These are phyloP conservation scores for Sporisorium iseilematis-ciliati DNA, from an alignment of 1,284 basidiomycete genomes.

Conservation along the genomic window DNA sequence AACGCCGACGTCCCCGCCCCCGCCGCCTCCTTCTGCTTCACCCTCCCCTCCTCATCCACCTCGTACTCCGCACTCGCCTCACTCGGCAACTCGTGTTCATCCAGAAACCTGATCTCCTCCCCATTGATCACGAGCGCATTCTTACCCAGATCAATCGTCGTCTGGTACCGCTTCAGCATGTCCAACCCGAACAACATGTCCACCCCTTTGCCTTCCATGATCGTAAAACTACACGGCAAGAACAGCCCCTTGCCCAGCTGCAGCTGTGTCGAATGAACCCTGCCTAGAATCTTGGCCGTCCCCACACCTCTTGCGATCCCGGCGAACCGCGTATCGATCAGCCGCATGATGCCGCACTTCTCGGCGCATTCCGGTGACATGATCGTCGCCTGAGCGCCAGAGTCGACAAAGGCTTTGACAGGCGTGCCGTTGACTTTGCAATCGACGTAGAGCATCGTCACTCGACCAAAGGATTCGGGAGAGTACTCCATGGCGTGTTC, in stretches of 20 bases:
- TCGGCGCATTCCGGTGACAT: slow-evolving; percentile 97
- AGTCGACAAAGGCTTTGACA: slow-evolving; percentile 97
- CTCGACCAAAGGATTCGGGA: slow-evolving; percentile 92
- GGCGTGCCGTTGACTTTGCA: slow-evolving; percentile 82
- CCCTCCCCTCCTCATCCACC: slow-evolving; percentile 60
- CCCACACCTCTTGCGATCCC: slow-evolving; percentile 96
- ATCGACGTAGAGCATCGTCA: slow-evolving; percentile 96
- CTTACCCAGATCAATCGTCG: slow-evolving; percentile 90
- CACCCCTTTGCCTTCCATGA: slow-evolving; percentile 92
- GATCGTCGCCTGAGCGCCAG: slow-evolving; percentile 95
- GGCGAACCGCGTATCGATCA: slow-evolving; percentile 86
- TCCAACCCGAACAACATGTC: slow-evolving; percentile 95
- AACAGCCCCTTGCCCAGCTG: slow-evolving; percentile 82
- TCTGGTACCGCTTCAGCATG: slow-evolving; percentile 98
- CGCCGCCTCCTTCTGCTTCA: slow-evolving; percentile 6
- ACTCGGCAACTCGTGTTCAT: slow-evolving; percentile 91
- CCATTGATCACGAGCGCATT: slow-evolving; percentile 88
- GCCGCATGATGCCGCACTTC: slow-evolving; percentile 91
- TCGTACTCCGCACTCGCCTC: slow-evolving; percentile 58
- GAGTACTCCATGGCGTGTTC: slow-evolving; percentile 70
- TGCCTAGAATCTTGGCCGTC: slow-evolving; percentile 91
- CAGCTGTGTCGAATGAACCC: slow-evolving; percentile 89
- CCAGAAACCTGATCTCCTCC: slow-evolving; percentile 85
- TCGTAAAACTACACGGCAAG: slow-evolving; percentile 91
- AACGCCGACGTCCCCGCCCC: slow-evolving; percentile 16